Percentiles rank a stretch among this genome's conserved stretches.
Evolutionary conservation across 2,329 filamentous ascomycete species (phyloP).

Genomic region (Paecilomyces sp.): DNA sequence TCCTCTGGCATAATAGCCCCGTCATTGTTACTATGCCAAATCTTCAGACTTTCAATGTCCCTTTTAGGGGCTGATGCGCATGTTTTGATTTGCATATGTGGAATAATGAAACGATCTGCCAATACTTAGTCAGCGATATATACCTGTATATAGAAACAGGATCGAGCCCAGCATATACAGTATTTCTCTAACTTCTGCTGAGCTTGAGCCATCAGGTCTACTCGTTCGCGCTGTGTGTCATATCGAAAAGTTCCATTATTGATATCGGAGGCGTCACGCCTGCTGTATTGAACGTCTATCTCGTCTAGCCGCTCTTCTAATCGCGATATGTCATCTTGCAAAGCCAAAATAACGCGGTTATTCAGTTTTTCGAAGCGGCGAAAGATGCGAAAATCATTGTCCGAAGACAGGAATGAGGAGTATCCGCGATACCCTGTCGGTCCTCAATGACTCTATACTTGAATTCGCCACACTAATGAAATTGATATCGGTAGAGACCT

Average conservation of each 20-base stretch:
- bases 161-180: slow-evolving; percentile 8
- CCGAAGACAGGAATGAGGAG: slow-evolving; percentile 20
- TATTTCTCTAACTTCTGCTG: slow-evolving; percentile 12
- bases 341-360: slow-evolving; percentile 18
- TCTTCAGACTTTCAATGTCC: slow-evolving; percentile 15
- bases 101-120: slow-evolving; percentile 3
- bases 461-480: no score
- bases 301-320: slow-evolving; percentile 22
- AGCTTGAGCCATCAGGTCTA: slow-evolving; percentile 9
- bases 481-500: not conserved
- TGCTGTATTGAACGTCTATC: slow-evolving; percentile 17
- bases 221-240: slow-evolving; percentile 14
- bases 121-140: no score
- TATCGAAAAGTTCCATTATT: slow-evolving; percentile 21
- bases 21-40: not conserved
- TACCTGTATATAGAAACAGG: no score
- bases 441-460: not conserved
- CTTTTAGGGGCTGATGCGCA: slow-evolving; percentile 5
- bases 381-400: slow-evolving; percentile 25
- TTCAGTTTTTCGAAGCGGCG: slow-evolving; percentile 27
- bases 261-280: slow-evolving; percentile 6
- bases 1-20: slow-evolving; percentile 1
- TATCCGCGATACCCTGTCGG: slow-evolving; percentile 18
- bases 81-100: slow-evolving; percentile 1
- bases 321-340: slow-evolving; percentile 26